phyloP scores from a whole-genome alignment of 495 filamentous ascomycete species.

The Viridothelium virens region DNA sequence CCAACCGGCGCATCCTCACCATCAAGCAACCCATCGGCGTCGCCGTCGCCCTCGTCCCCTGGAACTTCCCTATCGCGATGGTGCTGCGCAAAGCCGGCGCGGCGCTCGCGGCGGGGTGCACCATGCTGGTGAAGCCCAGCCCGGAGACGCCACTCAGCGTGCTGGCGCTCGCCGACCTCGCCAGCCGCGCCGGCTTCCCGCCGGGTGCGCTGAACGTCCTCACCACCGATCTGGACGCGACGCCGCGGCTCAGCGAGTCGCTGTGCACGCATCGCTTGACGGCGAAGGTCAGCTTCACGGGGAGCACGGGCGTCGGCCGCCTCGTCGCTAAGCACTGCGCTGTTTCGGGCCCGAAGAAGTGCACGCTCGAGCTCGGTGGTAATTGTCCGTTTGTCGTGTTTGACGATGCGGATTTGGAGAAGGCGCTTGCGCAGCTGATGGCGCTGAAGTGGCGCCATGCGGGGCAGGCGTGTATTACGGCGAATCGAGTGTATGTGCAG shows the following conservation, averaged over 20 bases:
- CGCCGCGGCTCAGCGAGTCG: conserved; percentile 35
- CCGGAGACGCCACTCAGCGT: conserved; percentile 38
- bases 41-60: conserved; percentile 56
- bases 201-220: conserved; percentile 35
- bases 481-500: conserved; percentile 39
- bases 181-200: conserved; percentile 38
- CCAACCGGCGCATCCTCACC: conserved; percentile 58
- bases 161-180: conserved; percentile 35
- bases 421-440: conserved; percentile 28
- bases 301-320: conserved; percentile 36
- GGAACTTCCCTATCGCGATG: conserved; percentile 56
- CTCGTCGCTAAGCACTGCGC: conserved; percentile 36
- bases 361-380: conserved; percentile 38
- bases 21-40: conserved; percentile 65
- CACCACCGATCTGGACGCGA: conserved; percentile 36
- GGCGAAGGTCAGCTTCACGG: conserved; percentile 40
- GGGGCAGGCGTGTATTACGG: conserved; percentile 39
- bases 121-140: conserved; percentile 38
- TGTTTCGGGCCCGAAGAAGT: conserved; percentile 36
- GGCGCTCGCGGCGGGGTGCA: conserved; percentile 62
- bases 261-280: conserved; percentile 35
- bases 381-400: conserved; percentile 41
- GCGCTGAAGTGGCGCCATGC: conserved; percentile 39
- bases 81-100: conserved; percentile 61
- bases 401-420: conserved; percentile 38